Evolutionary conservation across 306 rosid species (phyloP), one percentile per base, ranked within the genome.

Genomic region (Oemleria cerasiformis): DNA sequence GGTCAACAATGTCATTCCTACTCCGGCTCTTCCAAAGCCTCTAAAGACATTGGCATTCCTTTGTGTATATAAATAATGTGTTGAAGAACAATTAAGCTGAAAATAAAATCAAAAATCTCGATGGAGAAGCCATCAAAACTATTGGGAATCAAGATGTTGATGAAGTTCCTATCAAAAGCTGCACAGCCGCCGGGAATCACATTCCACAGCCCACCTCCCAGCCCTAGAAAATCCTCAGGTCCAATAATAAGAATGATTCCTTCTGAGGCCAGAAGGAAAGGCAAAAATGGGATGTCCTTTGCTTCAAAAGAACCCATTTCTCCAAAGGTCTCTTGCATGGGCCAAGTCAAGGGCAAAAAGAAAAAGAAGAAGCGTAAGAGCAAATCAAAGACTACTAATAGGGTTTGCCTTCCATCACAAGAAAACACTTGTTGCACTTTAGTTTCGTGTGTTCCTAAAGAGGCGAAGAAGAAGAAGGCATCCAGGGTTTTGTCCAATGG

Each of bases 291-390:
- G 7, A 36, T 56, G 0, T 74, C 78, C 43, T 84, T 88, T 36
- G 72, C 79, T 43, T 47, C 82, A 0, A 66, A 39, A 65, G 89
- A 88, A 23, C 95, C 91, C 5, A 19, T 82, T 0, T 88, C 91
- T 5, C 91, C 91, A 0, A 84, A 82, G 74, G 91, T 88, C 17
- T 80, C 95, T 3, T 88, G 91, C 81, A 82, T 86, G 50, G 91
- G 89, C 4, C 84, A 82, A n/a, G 86, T 88, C n/a, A 50, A 75
- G 49, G 4, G 57, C 70, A 80, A 72, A 61, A 80, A 80, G 58
- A 77, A 58, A 59, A 75, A 75, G 55, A 77, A 25, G 8, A 80
- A 73, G 73, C 44, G 8, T 11, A 70, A 23, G 64, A 66, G 30
- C 43, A 40, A 14, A 72, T 51, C 54, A 44, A 67, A 57, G 40